phyloP scores from a whole-genome alignment of 495 filamentous ascomycete genomes.

The Podospora sp. region DNA sequence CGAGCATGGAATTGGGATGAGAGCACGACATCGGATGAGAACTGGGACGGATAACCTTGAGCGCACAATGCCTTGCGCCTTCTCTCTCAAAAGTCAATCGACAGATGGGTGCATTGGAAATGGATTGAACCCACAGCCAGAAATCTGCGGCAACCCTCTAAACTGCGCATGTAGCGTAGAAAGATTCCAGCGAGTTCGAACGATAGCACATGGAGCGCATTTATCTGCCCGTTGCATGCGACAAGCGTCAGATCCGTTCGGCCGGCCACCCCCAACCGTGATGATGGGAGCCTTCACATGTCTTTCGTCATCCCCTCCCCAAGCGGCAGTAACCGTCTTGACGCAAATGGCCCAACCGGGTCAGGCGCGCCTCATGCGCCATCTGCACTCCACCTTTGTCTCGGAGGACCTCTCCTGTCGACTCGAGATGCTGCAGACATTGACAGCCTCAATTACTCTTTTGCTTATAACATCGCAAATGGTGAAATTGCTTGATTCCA shows the following conservation, averaged over 20 bases:
- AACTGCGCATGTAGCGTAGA: not conserved
- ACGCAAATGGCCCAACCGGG: not conserved
- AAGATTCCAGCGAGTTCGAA: not conserved
- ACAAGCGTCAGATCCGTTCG: slow-evolving; percentile 3
- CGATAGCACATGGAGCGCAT: not conserved
- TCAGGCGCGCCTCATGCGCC: slow-evolving; percentile 4
- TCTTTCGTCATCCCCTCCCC: slow-evolving; percentile 13
- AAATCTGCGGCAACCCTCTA: not conserved
- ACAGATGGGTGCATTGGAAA: not conserved
- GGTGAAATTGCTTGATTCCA: not conserved
- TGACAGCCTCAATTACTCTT: not conserved
- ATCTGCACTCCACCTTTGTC: slow-evolving; percentile 6
- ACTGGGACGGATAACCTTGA: not conserved
- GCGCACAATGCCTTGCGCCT: no score
- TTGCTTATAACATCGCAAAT: not conserved
- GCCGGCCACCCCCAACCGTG: not conserved
- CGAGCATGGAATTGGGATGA: not conserved
- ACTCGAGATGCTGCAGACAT: not conserved
- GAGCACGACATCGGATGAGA: not conserved
- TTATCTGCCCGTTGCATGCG: not conserved
- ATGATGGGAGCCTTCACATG: slow-evolving; percentile 1
- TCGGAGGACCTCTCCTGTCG: not conserved
- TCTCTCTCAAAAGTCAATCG: no score
- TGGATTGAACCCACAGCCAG: not conserved
- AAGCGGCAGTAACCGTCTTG: slow-evolving; percentile 15